These are phyloP conservation scores for Backusella morwellensis DNA, from an alignment of 192 early-diverging fungal species.

Conservation along the genomic window DNA sequence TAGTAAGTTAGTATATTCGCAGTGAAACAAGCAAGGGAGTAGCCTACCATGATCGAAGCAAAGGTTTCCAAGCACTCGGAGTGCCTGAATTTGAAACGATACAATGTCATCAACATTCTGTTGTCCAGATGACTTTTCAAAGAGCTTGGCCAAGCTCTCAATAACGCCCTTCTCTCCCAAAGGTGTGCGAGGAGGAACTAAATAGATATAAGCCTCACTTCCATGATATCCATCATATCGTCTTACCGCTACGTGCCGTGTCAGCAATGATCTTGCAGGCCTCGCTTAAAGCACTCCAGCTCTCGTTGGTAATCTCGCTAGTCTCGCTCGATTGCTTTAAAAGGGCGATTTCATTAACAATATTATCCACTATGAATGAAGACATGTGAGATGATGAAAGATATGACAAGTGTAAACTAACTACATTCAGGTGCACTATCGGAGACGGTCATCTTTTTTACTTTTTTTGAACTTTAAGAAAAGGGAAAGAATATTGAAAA, in stretches of 20 bases:
- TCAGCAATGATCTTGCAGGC: conserved; percentile 9
- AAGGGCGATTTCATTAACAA: background rate
- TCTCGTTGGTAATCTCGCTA: background rate
- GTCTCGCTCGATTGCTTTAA: background rate
- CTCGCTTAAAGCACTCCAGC: background rate
- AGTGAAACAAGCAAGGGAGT: background rate
- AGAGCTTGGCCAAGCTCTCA: conserved; percentile 32
- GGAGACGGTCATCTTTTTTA: background rate
- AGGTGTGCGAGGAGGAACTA: conserved; percentile 42
- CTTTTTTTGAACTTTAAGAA: background rate
- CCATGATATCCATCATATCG: background rate
- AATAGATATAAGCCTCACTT: background rate
- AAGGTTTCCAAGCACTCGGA: conserved; percentile 51
- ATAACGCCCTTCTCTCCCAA: conserved; percentile 43
- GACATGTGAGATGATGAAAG: background rate
- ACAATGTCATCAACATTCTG: conserved; percentile 11
- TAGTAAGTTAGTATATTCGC: background rate
- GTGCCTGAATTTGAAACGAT: conserved; percentile 34
- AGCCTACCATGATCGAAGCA: conserved; percentile 53
- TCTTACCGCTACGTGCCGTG: conserved; percentile 3
- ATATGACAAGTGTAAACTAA: background rate
- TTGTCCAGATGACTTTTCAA: conserved; percentile 23
- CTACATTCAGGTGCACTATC: background rate
- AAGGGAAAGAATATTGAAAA: background rate
- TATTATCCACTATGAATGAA: background rate